Base-by-base conservation (phyloP, 176 grass and related monocot species). In the Oropetium thomaeum region DNA sequence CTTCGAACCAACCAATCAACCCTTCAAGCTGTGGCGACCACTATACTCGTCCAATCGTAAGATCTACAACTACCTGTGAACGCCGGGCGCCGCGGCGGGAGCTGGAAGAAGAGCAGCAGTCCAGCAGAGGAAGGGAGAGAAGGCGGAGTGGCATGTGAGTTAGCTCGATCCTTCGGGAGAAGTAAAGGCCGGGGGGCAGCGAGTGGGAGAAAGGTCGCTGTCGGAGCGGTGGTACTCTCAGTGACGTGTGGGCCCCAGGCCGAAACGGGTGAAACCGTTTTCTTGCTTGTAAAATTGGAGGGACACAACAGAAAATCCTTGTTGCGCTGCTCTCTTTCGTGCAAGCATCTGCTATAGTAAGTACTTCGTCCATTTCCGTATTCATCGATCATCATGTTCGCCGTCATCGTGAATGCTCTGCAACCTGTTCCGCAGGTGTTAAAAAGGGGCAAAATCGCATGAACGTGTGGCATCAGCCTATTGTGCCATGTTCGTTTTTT, bases 141-240 rank as follows among this genome's bases (percentile, higher is more conserved):
- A 10, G 33, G 35, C 3, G 22, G 20, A 57, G 71, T 76, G 65
- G 53, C 19, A 10, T 75, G 33, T 51, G 51, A 73, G n/a, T 60
- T 79, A 52, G 53, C 7, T 38, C 7, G 15, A 53, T 65, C 73
- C 45, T 76, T 63, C n/a, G 73, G 37, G 65, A 62, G 20, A 70
- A 52, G 72, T 42, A 51, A 37, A 43, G 38, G 47, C 31, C n/a
- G 5, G 26, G 31, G 5, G 1, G n/a, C 3, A 20, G 3, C 4
- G 23, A 47, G 75, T 77, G 23, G 90, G 91, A 83, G 69, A 45
- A 61, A 62, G 13, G 87, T 90, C 76, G 19, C 71, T 85, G 40
- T 85, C 90, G n/a, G 64, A 39, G 29, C 2, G 52, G 22, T 23
- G 29, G 40, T 19, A 31, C n/a, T 6, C 22, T n/a, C 10, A n/a